phyloP scores from a whole-genome alignment of 352 stramenopile genomes.

The Globisporangium parvum region DNA sequence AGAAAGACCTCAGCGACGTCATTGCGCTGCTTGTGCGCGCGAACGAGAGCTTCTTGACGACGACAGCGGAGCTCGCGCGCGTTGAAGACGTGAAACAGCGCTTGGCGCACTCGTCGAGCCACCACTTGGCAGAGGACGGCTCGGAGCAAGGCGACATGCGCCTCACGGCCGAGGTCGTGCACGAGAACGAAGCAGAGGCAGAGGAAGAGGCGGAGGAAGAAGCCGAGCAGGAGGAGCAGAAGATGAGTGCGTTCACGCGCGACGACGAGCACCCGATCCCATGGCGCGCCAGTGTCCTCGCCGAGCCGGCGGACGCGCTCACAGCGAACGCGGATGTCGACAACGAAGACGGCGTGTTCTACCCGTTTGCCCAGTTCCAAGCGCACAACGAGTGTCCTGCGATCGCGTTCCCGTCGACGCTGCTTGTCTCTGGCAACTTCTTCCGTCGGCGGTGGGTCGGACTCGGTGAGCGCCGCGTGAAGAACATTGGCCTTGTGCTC shows the following conservation, averaged over 20 bases:
- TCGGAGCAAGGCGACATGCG: constrained; percentile 67
- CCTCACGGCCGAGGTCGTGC: constrained; percentile 79
- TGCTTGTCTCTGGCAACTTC: constrained; percentile 87
- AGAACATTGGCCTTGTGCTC: constrained; percentile 85
- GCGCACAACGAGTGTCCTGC: constrained; percentile 62
- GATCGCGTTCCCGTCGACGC: constrained; percentile 57
- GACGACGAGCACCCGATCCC: constrained; percentile 86
- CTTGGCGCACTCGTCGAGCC: constrained; percentile 46
- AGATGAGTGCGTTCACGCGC: constrained; percentile 88
- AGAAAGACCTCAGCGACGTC: constrained; percentile 65
- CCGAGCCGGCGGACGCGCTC: constrained; percentile 5
- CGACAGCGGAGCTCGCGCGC: constrained; percentile 35
- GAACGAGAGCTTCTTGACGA: constrained; percentile 59
- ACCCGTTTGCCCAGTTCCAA: constrained; percentile 71
- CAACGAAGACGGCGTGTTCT: constrained; percentile 59
- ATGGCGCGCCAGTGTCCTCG: constrained; percentile 56
- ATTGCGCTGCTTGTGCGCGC: constrained; percentile 50
- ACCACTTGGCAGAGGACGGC: constrained; percentile 36
- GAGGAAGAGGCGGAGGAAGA: constrained; percentile 87
- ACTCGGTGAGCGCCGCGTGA: constrained; percentile 79
- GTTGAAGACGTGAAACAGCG: constrained; percentile 56
- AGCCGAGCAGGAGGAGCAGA: constrained; percentile 87
- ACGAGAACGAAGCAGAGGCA: constrained; percentile 87
- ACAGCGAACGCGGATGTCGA: neutral
- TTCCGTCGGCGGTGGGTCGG: constrained; percentile 86